Percentiles rank a stretch among this genome's conserved stretches.
Conservation (phyloP, 139 green algal genomes). For the Axilococcus clingmanii region DNA sequence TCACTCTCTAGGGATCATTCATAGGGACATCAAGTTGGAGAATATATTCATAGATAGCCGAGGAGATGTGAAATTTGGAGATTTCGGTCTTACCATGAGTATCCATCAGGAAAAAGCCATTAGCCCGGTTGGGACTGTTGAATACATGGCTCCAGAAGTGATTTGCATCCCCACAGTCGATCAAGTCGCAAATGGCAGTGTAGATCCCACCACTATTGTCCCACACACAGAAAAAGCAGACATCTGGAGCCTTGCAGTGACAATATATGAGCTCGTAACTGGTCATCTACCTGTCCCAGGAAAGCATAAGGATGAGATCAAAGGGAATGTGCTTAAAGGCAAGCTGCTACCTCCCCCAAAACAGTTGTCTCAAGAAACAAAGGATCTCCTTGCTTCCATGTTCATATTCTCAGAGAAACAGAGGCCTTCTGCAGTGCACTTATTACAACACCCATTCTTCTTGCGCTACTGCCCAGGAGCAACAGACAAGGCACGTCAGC, state of each 20-base stretch:
- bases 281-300: constrained; percentile 55
- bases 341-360: constrained; percentile 31
- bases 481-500: neutral
- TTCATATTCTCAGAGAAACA: constrained; percentile 42
- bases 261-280: constrained; percentile 63
- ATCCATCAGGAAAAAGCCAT: constrained; percentile 55
- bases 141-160: constrained; percentile 72
- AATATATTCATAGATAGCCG: constrained; percentile 58
- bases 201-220: constrained; percentile 32
- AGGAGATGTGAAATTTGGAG: constrained; percentile 41
- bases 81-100: constrained; percentile 63
- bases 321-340: constrained; percentile 33
- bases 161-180: constrained; percentile 48
- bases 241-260: constrained; percentile 64
- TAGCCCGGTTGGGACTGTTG: constrained; percentile 61
- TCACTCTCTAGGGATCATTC: constrained; percentile 51
- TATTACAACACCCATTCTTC: constrained; percentile 12
- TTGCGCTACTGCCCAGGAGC: neutral
- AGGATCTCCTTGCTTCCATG: constrained; percentile 45
- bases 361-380: constrained; percentile 24
- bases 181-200: constrained; percentile 28
- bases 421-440: constrained; percentile 44
- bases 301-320: constrained; percentile 45
- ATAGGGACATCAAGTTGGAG: constrained; percentile 72
- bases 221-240: constrained; percentile 58